A percentile compares a stretch with the other conserved stretches of the same genome.
Evolutionary conservation across 1,284 basidiomycete species (phyloP).

Genomic region (Naganishia sp.): DNA sequence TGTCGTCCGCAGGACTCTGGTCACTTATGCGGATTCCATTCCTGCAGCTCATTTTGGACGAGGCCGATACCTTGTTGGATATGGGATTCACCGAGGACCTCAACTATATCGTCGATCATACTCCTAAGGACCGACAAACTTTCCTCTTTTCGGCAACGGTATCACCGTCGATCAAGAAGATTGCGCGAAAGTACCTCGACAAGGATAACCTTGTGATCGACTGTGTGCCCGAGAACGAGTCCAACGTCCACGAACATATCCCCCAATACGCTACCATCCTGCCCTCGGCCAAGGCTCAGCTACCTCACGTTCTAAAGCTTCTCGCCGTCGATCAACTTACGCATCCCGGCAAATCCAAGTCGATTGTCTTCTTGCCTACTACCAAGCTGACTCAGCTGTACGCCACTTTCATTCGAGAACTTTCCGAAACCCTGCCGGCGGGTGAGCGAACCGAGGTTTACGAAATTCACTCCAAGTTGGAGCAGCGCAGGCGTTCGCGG

Average conservation of each 20-base stretch:
- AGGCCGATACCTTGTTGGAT: conserved; percentile 92
- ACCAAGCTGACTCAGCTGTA: conserved; percentile 83
- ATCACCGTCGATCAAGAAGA: conserved; percentile 56
- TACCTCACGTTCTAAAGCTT: conserved; percentile 77
- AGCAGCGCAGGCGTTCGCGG: conserved; percentile 65
- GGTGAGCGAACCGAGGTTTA: conserved; percentile 63
- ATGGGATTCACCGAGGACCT: conserved; percentile 95
- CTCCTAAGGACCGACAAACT: conserved; percentile 74
- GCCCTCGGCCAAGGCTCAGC: conserved; percentile 65
- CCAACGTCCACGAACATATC: conserved; percentile 73
- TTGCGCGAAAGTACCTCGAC: conserved; percentile 62
- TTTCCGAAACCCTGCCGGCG: conserved; percentile 59
- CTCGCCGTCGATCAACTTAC: conserved; percentile 86
- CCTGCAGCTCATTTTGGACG: conserved; percentile 79
- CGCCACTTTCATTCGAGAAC: conserved; percentile 63
- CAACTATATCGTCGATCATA: conserved; percentile 66
- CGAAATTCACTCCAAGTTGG: conserved; percentile 84
- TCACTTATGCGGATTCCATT: conserved; percentile 5
- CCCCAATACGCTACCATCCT: conserved; percentile 82
- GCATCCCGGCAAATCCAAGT: conserved; percentile 71
- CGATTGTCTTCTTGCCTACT: conserved; percentile 86
- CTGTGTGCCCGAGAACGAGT: conserved; percentile 60
- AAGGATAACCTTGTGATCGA: conserved; percentile 64
- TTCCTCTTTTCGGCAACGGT: conserved; percentile 92
- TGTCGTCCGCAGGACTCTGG: background rate